These are phyloP conservation scores for Chenopodium suecicum DNA, from an alignment of 148 eudicot genomes.

Conservation along the genomic window DNA sequence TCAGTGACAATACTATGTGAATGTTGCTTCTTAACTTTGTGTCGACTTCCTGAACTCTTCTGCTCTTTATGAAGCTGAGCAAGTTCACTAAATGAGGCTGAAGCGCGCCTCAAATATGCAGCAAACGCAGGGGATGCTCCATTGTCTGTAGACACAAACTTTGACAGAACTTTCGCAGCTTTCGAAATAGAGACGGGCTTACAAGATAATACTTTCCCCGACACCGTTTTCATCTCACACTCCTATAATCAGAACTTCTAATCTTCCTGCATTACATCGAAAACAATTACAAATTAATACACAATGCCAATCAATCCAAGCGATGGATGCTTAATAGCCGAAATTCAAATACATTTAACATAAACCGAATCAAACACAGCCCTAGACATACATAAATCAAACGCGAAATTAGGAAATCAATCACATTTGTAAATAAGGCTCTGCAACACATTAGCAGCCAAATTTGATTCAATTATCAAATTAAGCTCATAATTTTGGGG, in stretches of 20 bases:
- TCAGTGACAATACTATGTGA: background rate
- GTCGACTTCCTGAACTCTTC: conserved; percentile 13
- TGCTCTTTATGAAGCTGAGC: conserved; percentile 45
- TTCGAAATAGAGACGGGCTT: conserved; percentile 46
- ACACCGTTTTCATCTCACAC: conserved; percentile 45
- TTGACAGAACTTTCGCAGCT: conserved; percentile 48
- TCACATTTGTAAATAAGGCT: too few relatives aligned
- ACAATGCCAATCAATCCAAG: background rate
- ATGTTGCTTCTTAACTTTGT: conserved; percentile 13
- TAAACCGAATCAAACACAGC: too few relatives aligned
- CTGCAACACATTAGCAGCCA: too few relatives aligned
- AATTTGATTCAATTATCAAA: too few relatives aligned
- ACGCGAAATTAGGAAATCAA: too few relatives aligned
- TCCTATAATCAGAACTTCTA: background rate
- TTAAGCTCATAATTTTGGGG: too few relatives aligned
- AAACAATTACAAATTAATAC: background rate
- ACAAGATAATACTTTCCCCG: conserved; percentile 44
- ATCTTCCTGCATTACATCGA: conserved; percentile 9
- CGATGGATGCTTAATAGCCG: too few relatives aligned
- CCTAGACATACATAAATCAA: too few relatives aligned
- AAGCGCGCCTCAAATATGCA: conserved; percentile 50
- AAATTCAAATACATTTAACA: too few relatives aligned
- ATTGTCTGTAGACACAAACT: conserved; percentile 47
- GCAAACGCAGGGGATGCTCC: conserved; percentile 54
- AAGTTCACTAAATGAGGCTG: conserved; percentile 43